A percentile compares a stretch with the other conserved stretches of the same genome.
Evolutionary conservation across 1,284 basidiomycete genomes (phyloP).

Genomic region (Tylopilus orsonianus): DNA sequence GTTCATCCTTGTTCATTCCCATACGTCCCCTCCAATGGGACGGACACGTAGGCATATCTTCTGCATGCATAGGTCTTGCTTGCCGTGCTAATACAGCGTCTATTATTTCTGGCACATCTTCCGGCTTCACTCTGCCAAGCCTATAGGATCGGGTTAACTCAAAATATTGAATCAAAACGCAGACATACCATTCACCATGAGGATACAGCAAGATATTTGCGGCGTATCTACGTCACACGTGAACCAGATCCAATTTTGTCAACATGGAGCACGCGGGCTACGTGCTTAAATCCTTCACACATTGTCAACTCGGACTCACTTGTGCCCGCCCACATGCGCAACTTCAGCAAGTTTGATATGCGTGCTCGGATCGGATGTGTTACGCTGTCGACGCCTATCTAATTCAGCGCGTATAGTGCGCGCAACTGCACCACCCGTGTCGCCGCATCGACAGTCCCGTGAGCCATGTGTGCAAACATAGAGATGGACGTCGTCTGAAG

Average conservation of each 20-base stretch:
- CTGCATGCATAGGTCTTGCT: constrained; percentile 39
- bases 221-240: constrained; percentile 57
- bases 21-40: constrained; percentile 74
- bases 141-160: constrained; percentile 33
- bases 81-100: constrained; percentile 44
- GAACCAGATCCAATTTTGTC: background rate
- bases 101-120: constrained; percentile 56
- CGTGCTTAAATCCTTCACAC: background rate
- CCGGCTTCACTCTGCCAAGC: constrained; percentile 59
- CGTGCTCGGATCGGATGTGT: constrained; percentile 24
- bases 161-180: background rate
- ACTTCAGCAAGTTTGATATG: constrained; percentile 59
- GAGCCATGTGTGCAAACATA: constrained; percentile 74
- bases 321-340: constrained; percentile 83
- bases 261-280: constrained; percentile 1
- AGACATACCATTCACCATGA: constrained; percentile 72
- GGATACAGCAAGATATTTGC: constrained; percentile 78
- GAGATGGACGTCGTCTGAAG: constrained; percentile 45
- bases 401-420: constrained; percentile 44
- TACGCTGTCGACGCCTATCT: constrained; percentile 28
- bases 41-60: constrained; percentile 40
- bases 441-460: constrained; percentile 74
- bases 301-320: constrained; percentile 50
- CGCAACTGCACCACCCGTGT: constrained; percentile 56
- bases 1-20: constrained; percentile 65